Conservation (phyloP, 2,329 filamentous ascomycete species). For the Aspergillus felis region DNA sequence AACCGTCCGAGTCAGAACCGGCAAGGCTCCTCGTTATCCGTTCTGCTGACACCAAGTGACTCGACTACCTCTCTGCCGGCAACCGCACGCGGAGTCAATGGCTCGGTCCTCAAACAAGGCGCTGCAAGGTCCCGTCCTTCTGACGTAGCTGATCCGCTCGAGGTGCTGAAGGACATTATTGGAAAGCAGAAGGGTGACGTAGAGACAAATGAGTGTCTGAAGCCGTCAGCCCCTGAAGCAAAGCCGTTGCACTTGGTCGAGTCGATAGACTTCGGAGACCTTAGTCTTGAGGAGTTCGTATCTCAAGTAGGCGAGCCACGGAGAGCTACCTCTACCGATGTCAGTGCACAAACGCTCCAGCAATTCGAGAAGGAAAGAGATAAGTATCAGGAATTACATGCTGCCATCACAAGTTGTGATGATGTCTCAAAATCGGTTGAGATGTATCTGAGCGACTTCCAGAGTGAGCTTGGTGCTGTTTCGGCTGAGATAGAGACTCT, state of each 20-base stretch:
- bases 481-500: slow-evolving; percentile 93
- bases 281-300: slow-evolving; percentile 72
- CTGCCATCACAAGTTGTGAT: slow-evolving; percentile 84
- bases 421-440: slow-evolving; percentile 91
- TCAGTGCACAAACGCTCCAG: slow-evolving; percentile 59
- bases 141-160: slow-evolving; percentile 65
- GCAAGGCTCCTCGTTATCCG: slow-evolving; percentile 72
- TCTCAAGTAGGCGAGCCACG: slow-evolving; percentile 30
- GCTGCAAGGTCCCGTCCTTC: slow-evolving; percentile 46
- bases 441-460: slow-evolving; percentile 85
- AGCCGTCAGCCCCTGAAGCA: background rate
- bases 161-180: slow-evolving; percentile 62
- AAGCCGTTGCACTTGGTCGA: slow-evolving; percentile 51
- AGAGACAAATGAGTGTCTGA: slow-evolving; percentile 10
- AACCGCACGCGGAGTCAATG: slow-evolving; percentile 63
- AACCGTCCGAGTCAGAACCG: slow-evolving; percentile 65
- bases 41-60: slow-evolving; percentile 66
- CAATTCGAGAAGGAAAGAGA: slow-evolving; percentile 78
- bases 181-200: slow-evolving; percentile 33
- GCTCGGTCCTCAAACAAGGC: slow-evolving; percentile 62
- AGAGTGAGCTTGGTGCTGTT: slow-evolving; percentile 85
- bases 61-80: slow-evolving; percentile 72
- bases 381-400: slow-evolving; percentile 86
- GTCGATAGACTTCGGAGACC: slow-evolving; percentile 72
- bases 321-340: slow-evolving; percentile 27